Base-by-base conservation (phyloP, 768 basidiomycete species). In the Phaeotremella fagi region DNA sequence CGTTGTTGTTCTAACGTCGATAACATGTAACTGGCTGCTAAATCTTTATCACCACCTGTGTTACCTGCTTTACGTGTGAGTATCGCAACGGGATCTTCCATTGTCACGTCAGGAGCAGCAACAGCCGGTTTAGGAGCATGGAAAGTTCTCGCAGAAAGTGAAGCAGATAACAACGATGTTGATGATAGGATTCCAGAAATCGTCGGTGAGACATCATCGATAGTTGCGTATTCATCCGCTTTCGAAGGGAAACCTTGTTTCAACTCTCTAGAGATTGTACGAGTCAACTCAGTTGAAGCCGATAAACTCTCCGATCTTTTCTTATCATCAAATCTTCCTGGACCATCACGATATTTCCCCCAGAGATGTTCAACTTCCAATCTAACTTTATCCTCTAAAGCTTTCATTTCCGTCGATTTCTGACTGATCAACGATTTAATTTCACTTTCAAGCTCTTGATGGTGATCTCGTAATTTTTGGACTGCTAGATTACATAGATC, bases 351-450 rank as follows among this genome's bases (percentile, higher is more conserved):
- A 35, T 68, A 71, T 20, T 60, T 62, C 20, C 58, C 57, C 72
- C 72, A 75, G 7, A 73, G 50, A 36, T 61, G 25, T 53, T 73
- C 72, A 9, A 73, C 71, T 35, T 73, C 72, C 1, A 38, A 47
- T 45, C 71, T 33, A 12, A 72, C 64, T 45, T 58, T 55, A 15
- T 68, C 64, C 42, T 71, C 63, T 9, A 65, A 44, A 0, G 52
- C 49, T 12, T 54, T 36, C 56, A 72, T 66, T 37, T 69, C 60
- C 18, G 50, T 41, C 7, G 68, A 27, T 46, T 72, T 69, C 12
- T 20, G 16, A 2, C 35, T 50, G 28, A 75, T 64, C 33, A 61
- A 65, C 1, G 50, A 33, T 25, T 43, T 58, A 33, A 75, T 62
- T 24, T 73, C 68, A 15, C 52, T 37, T 47, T 73, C 70, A 5